phyloP scores from a whole-genome alignment of 2,329 filamentous ascomycete genomes.

The Verticillium alfalfae region DNA sequence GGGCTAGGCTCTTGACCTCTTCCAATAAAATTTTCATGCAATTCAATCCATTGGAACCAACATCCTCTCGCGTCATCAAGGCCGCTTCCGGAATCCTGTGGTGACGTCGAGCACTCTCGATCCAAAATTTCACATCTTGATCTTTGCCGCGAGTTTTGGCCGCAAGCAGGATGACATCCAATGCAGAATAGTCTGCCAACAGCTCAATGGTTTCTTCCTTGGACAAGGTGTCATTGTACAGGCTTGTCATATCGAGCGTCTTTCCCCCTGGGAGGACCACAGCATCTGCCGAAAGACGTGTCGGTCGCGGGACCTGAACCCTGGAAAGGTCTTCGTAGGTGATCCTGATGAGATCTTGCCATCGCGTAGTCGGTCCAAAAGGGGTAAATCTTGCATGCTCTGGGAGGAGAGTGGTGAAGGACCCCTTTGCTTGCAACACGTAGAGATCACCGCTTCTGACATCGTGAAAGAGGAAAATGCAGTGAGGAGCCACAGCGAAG shows the following conservation, averaged over 20 bases:
- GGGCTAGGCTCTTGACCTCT: not conserved
- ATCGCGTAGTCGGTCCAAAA: not conserved
- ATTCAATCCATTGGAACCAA: not conserved
- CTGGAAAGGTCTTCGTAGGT: not conserved
- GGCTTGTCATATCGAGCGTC: not conserved
- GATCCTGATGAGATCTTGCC: not conserved
- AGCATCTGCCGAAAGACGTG: not conserved
- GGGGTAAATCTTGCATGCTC: conserved; percentile 1
- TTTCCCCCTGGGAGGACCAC: not conserved
- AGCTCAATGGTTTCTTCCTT: not conserved
- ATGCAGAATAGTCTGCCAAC: not conserved
- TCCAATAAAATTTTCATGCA: not conserved
- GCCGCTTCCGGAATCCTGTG: not conserved
- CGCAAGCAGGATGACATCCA: not conserved
- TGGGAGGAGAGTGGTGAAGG: conserved; percentile 8
- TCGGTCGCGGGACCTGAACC: not conserved
- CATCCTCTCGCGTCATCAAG: not conserved
- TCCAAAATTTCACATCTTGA: not conserved
- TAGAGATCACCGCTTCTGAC: conserved; percentile 3
- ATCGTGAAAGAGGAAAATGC: conserved; percentile 13
- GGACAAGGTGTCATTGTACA: not conserved
- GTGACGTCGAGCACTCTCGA: not conserved
- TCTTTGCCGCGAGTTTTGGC: not conserved
- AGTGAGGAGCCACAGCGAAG: conserved; percentile 14
- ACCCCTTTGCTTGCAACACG: conserved; percentile 13